Evolutionary conservation across 2,329 filamentous ascomycete genomes (phyloP).

Genomic region (Cercospora sp.): DNA sequence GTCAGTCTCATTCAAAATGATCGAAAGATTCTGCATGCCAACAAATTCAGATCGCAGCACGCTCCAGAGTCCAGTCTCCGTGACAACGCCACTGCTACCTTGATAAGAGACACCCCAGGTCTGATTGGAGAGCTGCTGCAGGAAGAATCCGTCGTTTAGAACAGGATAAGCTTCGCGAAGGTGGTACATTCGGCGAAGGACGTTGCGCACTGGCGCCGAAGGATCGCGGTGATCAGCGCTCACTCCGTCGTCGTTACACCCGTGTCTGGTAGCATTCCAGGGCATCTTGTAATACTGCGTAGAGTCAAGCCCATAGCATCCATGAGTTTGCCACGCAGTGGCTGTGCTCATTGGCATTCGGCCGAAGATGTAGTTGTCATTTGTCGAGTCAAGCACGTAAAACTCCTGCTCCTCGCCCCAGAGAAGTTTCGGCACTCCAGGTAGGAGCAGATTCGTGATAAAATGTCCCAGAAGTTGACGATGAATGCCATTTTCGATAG

Average conservation of each 20-base stretch:
- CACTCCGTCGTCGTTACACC: conserved; percentile 58
- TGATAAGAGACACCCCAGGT: conserved; percentile 52
- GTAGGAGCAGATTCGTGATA: conserved; percentile 59
- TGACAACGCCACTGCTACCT: conserved; percentile 52
- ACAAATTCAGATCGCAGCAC: conserved; percentile 50
- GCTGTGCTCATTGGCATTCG: conserved; percentile 61
- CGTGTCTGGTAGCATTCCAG: conserved; percentile 51
- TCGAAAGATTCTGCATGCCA: conserved; percentile 54
- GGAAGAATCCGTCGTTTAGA: conserved; percentile 58
- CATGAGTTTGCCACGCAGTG: conserved; percentile 63
- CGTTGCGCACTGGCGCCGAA: conserved; percentile 59
- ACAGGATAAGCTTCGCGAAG: conserved; percentile 58
- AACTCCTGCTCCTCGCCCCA: conserved; percentile 67
- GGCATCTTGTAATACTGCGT: conserved; percentile 60
- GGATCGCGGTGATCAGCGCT: conserved; percentile 63
- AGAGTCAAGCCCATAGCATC: conserved; percentile 58
- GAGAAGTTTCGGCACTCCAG: conserved; percentile 59
- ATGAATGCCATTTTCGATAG: conserved; percentile 56
- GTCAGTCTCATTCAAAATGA: conserved; percentile 38
- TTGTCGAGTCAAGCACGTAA: conserved; percentile 63
- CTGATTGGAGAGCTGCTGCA: conserved; percentile 58
- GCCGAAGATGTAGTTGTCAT: conserved; percentile 65
- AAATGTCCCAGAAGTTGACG: conserved; percentile 58
- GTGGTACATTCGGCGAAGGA: conserved; percentile 61
- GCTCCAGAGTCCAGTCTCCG: conserved; percentile 61